Evolutionary conservation across 495 filamentous ascomycete genomes (phyloP).

Genomic region (Hypomontagnella monticulosa): DNA sequence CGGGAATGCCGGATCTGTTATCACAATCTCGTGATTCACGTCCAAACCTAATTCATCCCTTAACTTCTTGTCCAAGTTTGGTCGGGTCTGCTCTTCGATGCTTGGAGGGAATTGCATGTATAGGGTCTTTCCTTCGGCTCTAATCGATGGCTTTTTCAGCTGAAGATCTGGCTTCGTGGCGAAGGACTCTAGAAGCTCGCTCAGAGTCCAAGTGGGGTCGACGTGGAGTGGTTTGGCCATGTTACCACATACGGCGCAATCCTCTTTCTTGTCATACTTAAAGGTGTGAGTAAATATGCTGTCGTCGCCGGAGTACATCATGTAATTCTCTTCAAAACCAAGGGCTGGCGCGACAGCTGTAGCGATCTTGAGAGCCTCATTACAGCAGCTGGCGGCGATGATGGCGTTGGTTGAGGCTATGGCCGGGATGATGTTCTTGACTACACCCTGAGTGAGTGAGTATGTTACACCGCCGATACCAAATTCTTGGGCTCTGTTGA

Average conservation of each 20-base stretch:
- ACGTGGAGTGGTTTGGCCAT: constrained; percentile 76
- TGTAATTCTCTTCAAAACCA: constrained; percentile 80
- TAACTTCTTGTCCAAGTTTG: constrained; percentile 80
- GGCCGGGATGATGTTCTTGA: constrained; percentile 99
- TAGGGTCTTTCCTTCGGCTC: constrained; percentile 81
- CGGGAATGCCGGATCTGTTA: constrained; percentile 84
- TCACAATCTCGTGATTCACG: constrained; percentile 68
- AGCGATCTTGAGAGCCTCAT: constrained; percentile 94
- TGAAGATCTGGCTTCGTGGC: constrained; percentile 85
- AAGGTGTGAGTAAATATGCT: constrained; percentile 97
- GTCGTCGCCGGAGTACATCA: constrained; percentile 99
- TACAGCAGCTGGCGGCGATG: constrained; percentile 93
- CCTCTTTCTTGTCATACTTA: constrained; percentile 86
- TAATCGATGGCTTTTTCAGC: constrained; percentile 88
- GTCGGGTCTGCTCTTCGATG: constrained; percentile 80
- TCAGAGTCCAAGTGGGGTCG: constrained; percentile 75
- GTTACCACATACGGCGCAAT: constrained; percentile 94
- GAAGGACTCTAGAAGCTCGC: constrained; percentile 86
- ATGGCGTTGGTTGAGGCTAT: constrained; percentile 98
- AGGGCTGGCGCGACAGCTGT: constrained; percentile 82
- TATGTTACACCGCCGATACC: constrained; percentile 94
- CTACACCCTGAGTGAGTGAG: constrained; percentile 94
- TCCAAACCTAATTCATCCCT: constrained; percentile 57
- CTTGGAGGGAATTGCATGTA: constrained; percentile 87
- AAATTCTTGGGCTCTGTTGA: constrained; percentile 83